phyloP scores from a whole-genome alignment of 257 asterid species.

The Penstemon eatonii region DNA sequence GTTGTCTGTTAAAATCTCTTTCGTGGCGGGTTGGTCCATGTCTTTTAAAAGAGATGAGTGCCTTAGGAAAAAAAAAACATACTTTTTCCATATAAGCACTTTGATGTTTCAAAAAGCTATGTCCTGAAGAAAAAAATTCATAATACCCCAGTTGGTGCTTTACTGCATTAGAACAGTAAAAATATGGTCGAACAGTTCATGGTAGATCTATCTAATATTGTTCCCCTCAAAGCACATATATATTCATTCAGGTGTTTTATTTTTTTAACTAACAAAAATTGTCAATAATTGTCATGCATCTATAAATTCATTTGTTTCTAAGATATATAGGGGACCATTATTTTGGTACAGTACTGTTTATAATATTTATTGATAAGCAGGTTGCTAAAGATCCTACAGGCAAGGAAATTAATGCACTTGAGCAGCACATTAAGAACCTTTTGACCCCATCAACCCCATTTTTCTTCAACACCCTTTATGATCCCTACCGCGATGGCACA shows the following conservation, averaged over 20 bases:
- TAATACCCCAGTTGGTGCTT: not conserved
- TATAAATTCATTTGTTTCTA: not conserved
- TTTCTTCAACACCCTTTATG: conserved; percentile 53
- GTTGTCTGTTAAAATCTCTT: no score
- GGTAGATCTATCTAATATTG: not conserved
- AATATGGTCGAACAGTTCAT: not conserved
- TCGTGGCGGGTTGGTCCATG: no score
- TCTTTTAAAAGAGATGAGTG: no score
- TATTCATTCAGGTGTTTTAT: conserved; percentile 8
- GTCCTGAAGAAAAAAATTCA: no score
- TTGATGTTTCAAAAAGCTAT: no score
- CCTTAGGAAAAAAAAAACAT: no score
- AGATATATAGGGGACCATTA: not conserved
- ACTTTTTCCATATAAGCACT: no score
- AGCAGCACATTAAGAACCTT: conserved; percentile 50
- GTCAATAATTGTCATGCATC: not conserved
- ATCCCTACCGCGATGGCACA: conserved; percentile 44
- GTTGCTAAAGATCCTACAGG: conserved; percentile 51
- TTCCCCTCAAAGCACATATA: no score
- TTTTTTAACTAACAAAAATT: not conserved
- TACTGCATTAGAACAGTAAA: not conserved
- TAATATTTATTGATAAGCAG: conserved; percentile 22
- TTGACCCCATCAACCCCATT: conserved; percentile 42
- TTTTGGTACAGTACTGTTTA: not conserved
- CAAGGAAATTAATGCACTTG: conserved; percentile 46